phyloP scores from a whole-genome alignment of 148 eudicot species.

The Salicornia ramosissima region DNA sequence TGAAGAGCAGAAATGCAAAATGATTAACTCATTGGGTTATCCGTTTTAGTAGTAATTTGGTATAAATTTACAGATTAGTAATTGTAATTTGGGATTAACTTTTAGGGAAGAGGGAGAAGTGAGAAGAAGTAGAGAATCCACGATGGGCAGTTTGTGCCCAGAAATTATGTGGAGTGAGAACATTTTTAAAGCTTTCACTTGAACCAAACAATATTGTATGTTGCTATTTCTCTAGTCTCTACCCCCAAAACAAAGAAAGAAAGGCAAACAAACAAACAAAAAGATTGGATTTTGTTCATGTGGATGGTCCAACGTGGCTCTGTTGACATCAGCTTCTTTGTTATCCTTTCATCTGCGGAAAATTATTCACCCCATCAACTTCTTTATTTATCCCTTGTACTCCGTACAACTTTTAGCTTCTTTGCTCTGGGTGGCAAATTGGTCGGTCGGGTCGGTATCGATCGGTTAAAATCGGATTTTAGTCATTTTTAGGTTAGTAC shows the following conservation, averaged over 20 bases:
- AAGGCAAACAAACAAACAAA: not conserved
- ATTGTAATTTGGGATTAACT: not conserved
- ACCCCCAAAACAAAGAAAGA: too few species aligned
- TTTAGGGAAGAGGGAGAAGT: slow-evolving; percentile 6
- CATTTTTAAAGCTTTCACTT: not conserved
- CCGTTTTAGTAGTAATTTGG: not conserved
- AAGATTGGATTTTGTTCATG: slow-evolving; percentile 10
- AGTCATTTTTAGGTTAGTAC: too few species aligned
- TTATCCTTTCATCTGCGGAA: slow-evolving; percentile 10
- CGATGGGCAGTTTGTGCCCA: slow-evolving; percentile 5
- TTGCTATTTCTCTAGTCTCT: too few species aligned
- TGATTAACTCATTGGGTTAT: slow-evolving; percentile 10
- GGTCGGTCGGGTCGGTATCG: too few species aligned
- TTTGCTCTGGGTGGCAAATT: too few species aligned
- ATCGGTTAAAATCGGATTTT: too few species aligned
- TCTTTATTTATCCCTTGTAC: too few species aligned
- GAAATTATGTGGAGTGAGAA: slow-evolving; percentile 9
- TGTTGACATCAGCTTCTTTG: slow-evolving; percentile 21
- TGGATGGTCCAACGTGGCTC: slow-evolving; percentile 23
- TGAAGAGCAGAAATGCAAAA: slow-evolving; percentile 15
- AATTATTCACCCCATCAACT: not conserved
- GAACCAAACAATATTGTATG: not conserved
- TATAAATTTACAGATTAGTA: not conserved
- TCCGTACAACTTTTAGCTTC: too few species aligned
- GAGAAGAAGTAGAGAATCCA: slow-evolving; percentile 8